A percentile compares a stretch with the other conserved stretches of the same genome.
Evolutionary conservation across 768 basidiomycete species (phyloP).

Genomic region (Coprinopsis cinerea): DNA sequence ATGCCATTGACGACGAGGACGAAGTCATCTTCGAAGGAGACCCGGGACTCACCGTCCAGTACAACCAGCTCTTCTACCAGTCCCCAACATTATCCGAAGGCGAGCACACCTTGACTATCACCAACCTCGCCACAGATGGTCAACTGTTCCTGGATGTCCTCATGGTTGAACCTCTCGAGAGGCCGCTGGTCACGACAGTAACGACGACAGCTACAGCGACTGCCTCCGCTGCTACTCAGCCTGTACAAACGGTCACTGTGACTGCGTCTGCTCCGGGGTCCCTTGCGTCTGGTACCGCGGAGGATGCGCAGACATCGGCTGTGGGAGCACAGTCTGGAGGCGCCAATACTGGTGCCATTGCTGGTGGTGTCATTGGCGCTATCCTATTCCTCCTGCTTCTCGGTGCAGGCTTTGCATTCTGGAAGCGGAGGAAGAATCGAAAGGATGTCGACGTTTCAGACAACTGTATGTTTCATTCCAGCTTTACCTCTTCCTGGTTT

Average conservation of each 20-base stretch:
- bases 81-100: conserved; percentile 15
- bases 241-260: conserved; percentile 2
- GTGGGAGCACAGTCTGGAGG: not conserved
- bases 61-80: conserved; percentile 12
- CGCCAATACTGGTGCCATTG: conserved; percentile 6
- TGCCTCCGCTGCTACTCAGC: not conserved
- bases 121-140: conserved; percentile 7
- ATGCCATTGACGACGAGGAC: not conserved
- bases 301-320: not conserved
- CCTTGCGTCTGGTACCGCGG: not conserved
- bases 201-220: conserved; percentile 3
- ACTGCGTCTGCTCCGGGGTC: not conserved
- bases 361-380: conserved; percentile 9
- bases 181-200: conserved; percentile 3
- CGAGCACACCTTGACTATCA: conserved; percentile 17
- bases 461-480: not conserved
- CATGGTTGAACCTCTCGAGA: conserved; percentile 9
- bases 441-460: not conserved
- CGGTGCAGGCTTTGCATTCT: not conserved
- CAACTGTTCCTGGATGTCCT: conserved; percentile 10
- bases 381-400: conserved; percentile 1
- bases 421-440: not conserved
- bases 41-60: conserved; percentile 1
- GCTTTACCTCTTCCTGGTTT: not conserved
- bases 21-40: not conserved